Evolutionary conservation across 805 yeast genomes (phyloP).

Genomic region (Candida sphagnicola): DNA sequence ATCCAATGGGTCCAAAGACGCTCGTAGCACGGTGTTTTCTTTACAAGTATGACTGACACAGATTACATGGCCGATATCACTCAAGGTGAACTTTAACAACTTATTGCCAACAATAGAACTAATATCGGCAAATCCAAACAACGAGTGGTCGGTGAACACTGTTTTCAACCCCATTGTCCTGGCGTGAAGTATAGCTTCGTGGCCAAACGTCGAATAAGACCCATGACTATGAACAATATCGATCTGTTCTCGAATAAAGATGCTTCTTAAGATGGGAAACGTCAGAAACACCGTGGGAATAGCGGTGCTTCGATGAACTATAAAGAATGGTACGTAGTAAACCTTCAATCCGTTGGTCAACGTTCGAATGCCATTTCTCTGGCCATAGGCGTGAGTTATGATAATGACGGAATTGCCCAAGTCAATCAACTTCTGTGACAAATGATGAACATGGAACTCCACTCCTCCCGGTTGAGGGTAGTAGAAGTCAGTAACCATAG

Average conservation of each 20-base stretch:
- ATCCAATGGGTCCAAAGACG: conserved; percentile 68
- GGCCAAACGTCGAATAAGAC: conserved; percentile 78
- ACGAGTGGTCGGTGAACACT: conserved; percentile 92
- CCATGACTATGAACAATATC: conserved; percentile 96
- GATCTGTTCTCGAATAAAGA: conserved; percentile 78
- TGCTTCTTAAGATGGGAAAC: conserved; percentile 81
- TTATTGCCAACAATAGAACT: conserved; percentile 85
- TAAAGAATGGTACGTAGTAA: conserved; percentile 80
- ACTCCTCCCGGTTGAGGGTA: conserved; percentile 99
- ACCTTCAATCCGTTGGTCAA: conserved; percentile 90
- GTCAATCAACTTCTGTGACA: conserved; percentile 75
- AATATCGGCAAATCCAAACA: conserved; percentile 89
- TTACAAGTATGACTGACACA: conserved; percentile 96
- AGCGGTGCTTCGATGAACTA: conserved; percentile 77
- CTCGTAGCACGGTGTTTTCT: conserved; percentile 89
- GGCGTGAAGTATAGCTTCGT: conserved; percentile 89
- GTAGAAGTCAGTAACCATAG: conserved; percentile 94
- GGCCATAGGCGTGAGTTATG: conserved; percentile 84
- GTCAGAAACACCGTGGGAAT: conserved; percentile 87
- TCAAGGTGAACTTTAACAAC: conserved; percentile 72
- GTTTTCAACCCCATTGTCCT: conserved; percentile 89
- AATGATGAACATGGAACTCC: conserved; percentile 89
- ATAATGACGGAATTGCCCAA: conserved; percentile 84
- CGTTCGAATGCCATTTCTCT: conserved; percentile 76
- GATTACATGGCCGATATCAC: conserved; percentile 89